phyloP scores from a whole-genome alignment of 2,329 filamentous ascomycete species.

The Fusarium sp. region DNA sequence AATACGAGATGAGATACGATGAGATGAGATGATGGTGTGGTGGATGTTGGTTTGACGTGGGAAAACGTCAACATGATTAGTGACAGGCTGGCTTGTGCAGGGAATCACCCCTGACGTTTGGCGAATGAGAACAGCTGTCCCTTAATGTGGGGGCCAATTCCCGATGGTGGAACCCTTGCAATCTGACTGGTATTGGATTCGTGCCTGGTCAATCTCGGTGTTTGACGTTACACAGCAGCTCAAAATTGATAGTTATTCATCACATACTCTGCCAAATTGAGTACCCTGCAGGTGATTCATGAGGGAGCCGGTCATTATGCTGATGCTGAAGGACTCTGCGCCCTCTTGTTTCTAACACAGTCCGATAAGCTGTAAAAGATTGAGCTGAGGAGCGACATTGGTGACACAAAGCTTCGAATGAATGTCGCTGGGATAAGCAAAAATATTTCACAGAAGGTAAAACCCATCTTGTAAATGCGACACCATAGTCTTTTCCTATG shows the following conservation, averaged over 20 bases:
- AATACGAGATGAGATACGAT: not conserved
- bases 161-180: not conserved
- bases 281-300: no score
- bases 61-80: slow-evolving; percentile 18
- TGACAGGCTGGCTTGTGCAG: slow-evolving; percentile 40
- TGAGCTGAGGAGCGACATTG: no score
- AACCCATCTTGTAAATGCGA: no score
- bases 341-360: no score
- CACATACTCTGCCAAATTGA: not conserved
- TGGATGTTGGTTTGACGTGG: slow-evolving; percentile 19
- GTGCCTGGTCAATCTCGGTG: not conserved
- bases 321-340: no score
- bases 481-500: no score
- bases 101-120: slow-evolving; percentile 12
- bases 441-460: fast-evolving
- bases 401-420: no score
- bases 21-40: not conserved
- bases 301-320: no score
- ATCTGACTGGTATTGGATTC: slow-evolving; percentile 6
- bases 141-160: slow-evolving; percentile 31
- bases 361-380: no score
- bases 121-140: slow-evolving; percentile 37
- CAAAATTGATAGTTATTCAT: not conserved
- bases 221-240: not conserved
- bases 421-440: not conserved